Evolutionary conservation across 192 early-diverging fungal genomes (phyloP).

Genomic region (Phycomyces blakesleeanus): DNA sequence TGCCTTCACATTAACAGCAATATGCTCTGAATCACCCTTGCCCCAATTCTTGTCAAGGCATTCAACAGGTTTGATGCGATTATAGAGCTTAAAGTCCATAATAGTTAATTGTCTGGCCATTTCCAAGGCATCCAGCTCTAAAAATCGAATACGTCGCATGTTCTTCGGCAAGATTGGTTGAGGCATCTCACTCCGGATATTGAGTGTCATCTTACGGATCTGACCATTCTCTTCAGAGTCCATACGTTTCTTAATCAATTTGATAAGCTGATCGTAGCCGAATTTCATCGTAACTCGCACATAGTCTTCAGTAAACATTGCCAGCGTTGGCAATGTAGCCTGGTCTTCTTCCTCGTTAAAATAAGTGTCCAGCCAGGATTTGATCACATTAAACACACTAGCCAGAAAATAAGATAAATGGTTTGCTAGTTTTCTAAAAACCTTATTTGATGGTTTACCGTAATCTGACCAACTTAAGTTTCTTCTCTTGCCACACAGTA

Average conservation of each 20-base stretch:
- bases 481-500: conserved; percentile 79
- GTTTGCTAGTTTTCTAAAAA: neutral
- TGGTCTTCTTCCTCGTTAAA: conserved; percentile 69
- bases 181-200: conserved; percentile 60
- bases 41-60: conserved; percentile 87
- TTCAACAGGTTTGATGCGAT: conserved; percentile 79
- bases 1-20: conserved; percentile 81
- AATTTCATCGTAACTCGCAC: conserved; percentile 31
- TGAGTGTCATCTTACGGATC: conserved; percentile 63
- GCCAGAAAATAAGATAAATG: neutral
- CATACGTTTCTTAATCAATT: conserved; percentile 31
- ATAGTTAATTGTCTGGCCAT: conserved; percentile 96
- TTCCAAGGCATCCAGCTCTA: conserved; percentile 88
- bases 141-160: conserved; percentile 68
- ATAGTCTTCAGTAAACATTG: conserved; percentile 19
- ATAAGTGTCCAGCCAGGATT: conserved; percentile 88
- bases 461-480: conserved; percentile 80
- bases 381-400: conserved; percentile 85
- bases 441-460: conserved; percentile 35
- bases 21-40: conserved; percentile 54
- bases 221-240: conserved; percentile 41
- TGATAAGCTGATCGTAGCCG: conserved; percentile 27
- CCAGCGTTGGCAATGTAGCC: conserved; percentile 21
- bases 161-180: conserved; percentile 77
- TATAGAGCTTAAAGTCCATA: conserved; percentile 75